These are phyloP conservation scores for Cryptococcus sp. DNA, from an alignment of 1,284 basidiomycete species.

Conservation along the genomic window DNA sequence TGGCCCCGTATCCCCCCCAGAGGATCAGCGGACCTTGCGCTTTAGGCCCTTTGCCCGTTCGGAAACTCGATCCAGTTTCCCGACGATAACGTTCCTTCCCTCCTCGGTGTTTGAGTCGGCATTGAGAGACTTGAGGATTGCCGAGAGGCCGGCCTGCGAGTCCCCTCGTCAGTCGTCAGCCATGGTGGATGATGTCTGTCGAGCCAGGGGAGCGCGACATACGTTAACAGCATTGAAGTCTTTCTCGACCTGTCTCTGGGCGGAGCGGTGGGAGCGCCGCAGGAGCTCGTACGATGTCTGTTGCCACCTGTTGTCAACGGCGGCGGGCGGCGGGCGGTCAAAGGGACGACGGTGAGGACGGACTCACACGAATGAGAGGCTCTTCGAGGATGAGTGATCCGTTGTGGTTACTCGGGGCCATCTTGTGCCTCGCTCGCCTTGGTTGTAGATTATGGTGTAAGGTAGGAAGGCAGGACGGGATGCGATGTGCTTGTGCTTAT, in stretches of 20 bases:
- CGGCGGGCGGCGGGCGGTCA: background rate
- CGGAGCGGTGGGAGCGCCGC: slow-evolving; percentile 45
- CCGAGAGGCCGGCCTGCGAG: slow-evolving; percentile 18
- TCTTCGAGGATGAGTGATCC: slow-evolving; percentile 42
- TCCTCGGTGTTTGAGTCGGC: slow-evolving; percentile 14
- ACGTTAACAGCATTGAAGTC: slow-evolving; percentile 47
- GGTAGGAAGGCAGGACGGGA: too few species aligned
- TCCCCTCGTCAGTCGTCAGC: background rate
- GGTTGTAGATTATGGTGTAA: too few species aligned
- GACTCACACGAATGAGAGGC: slow-evolving; percentile 40
- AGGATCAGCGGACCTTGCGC: slow-evolving; percentile 40
- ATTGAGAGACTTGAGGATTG: slow-evolving; percentile 22
- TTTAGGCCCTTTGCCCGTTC: slow-evolving; percentile 48
- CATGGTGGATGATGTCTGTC: background rate
- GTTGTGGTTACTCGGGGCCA: slow-evolving; percentile 6
- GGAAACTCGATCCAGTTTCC: slow-evolving; percentile 34
- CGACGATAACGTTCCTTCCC: slow-evolving; percentile 14
- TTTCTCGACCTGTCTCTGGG: slow-evolving; percentile 50
- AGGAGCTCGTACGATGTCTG: slow-evolving; percentile 51
- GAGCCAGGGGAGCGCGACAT: background rate
- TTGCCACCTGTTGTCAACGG: background rate
- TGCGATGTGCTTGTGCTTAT: too few species aligned
- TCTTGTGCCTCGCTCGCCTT: background rate
- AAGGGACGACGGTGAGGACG: background rate
- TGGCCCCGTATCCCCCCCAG: too few species aligned